Conservation (phyloP, 495 filamentous ascomycete species). For the Chaetomium cochliodes region DNA sequence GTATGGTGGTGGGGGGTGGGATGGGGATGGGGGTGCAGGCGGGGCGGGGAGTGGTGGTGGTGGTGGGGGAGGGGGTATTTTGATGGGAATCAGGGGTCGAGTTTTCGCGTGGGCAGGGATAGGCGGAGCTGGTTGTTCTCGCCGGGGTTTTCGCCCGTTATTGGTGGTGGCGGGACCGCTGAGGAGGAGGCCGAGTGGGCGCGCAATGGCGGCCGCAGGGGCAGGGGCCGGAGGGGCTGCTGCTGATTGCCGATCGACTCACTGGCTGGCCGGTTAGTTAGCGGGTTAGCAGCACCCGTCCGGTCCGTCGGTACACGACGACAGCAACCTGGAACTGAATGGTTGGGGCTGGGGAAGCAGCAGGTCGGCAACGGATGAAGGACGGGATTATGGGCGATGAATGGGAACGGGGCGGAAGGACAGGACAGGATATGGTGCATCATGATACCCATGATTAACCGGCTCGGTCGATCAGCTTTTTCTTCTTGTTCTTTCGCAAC, state of each 20-base stretch:
- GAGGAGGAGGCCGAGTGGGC: constrained; percentile 37
- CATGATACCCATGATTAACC: constrained; percentile 21
- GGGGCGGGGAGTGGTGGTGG: constrained; percentile 28
- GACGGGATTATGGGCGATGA: too few species aligned
- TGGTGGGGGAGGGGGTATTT: constrained; percentile 43
- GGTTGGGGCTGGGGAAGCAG: too few species aligned
- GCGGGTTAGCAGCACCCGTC: too few species aligned
- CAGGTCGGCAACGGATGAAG: too few species aligned
- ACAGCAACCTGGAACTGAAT: too few species aligned
- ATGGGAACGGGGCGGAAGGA: not conserved
- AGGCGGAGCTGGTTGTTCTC: constrained; percentile 60
- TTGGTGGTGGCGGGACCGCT: constrained; percentile 14
- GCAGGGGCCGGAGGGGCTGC: constrained; percentile 22
- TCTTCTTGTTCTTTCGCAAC: not conserved
- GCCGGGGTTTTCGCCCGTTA: constrained; percentile 52
- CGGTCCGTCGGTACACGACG: too few species aligned
- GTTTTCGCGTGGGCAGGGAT: constrained; percentile 62
- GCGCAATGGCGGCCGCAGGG: constrained; percentile 32
- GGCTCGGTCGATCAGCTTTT: constrained; percentile 16
- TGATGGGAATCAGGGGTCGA: constrained; percentile 50
- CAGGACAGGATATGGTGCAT: constrained; percentile 5
- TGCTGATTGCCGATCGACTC: constrained; percentile 10
- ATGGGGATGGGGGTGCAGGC: constrained; percentile 21
- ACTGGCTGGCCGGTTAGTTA: too few species aligned
- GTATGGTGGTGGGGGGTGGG: not conserved